Conservation (phyloP, 169 alveolate genomes). For the Besnoitia besnoiti region DNA sequence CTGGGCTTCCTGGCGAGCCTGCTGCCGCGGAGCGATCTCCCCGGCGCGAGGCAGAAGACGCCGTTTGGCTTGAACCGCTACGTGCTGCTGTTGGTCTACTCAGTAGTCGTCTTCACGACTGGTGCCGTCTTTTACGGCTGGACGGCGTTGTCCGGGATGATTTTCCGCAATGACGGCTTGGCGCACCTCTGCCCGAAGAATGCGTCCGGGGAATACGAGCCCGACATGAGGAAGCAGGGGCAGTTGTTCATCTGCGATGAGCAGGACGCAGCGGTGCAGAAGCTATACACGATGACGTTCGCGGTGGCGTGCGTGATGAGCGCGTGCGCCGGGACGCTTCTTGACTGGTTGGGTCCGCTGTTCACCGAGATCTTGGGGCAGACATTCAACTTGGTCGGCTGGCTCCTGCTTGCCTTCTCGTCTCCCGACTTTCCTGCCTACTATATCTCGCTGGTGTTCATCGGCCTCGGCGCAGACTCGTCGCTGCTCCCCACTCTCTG, state of each 20-base stretch:
- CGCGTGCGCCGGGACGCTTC: constrained; percentile 74
- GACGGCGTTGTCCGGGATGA: constrained; percentile 63
- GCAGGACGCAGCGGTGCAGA: constrained; percentile 78
- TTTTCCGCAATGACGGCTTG: constrained; percentile 43
- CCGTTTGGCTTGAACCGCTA: constrained; percentile 60
- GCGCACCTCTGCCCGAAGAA: neutral
- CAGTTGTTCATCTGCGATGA: constrained; percentile 69
- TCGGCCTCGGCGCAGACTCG: constrained; percentile 69
- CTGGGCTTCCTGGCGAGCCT: neutral
- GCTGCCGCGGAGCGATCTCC: constrained; percentile 60
- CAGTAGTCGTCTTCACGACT: constrained; percentile 24
- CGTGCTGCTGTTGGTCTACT: constrained; percentile 37
- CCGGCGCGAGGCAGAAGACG: constrained; percentile 66
- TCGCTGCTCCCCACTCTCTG: constrained; percentile 56
- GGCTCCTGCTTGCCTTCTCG: constrained; percentile 67
- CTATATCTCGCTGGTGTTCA: constrained; percentile 38
- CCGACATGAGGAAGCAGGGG: constrained; percentile 11
- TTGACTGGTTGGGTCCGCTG: constrained; percentile 75
- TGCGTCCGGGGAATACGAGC: neutral
- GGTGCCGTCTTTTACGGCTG: constrained; percentile 66
- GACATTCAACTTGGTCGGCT: constrained; percentile 67
- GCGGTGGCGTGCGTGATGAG: constrained; percentile 73
- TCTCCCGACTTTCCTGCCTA: neutral
- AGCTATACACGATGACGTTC: constrained; percentile 70
- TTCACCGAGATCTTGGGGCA: constrained; percentile 75